Percentiles rank a stretch among this genome's conserved stretches.
Evolutionary conservation across 495 filamentous ascomycete species (phyloP).

Genomic region (Immersiella caudata): DNA sequence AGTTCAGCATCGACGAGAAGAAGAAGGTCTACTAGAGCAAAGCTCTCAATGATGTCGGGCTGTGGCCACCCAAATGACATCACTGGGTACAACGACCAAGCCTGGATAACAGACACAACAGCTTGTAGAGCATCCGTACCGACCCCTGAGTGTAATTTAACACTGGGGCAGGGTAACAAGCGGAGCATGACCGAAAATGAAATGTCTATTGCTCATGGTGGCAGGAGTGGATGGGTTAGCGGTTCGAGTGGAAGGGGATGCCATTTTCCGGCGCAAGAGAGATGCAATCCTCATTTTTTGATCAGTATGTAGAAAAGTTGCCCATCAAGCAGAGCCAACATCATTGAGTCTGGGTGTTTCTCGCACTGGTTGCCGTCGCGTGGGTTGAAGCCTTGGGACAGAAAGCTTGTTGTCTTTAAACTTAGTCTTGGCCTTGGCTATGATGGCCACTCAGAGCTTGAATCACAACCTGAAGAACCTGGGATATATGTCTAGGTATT

Average conservation of each 20-base stretch:
- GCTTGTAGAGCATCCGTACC: neutral
- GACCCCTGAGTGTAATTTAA: neutral
- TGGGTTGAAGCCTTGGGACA: neutral
- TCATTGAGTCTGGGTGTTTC: neutral
- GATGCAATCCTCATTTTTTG: conserved; percentile 5
- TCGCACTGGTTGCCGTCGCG: neutral
- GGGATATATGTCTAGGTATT: neutral
- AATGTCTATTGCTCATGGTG: neutral
- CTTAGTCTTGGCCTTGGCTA: neutral
- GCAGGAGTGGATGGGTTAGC: neutral
- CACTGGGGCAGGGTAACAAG: neutral
- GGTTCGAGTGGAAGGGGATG: conserved; percentile 1
- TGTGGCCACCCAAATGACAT: neutral
- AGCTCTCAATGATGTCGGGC: neutral
- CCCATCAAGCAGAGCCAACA: no score
- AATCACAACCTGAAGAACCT: neutral
- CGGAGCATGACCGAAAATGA: conserved; percentile 1
- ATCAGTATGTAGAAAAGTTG: conserved; percentile 4
- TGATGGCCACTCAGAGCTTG: neutral
- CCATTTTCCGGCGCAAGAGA: conserved; percentile 12
- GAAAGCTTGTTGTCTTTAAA: neutral
- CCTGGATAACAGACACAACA: neutral
- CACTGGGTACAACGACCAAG: neutral
- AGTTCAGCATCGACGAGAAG: conserved; percentile 99
- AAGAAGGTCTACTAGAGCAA: conserved; percentile 92